Percentiles rank a stretch among this genome's conserved stretches.
Conservation (phyloP, 208 protist genomes). For the Trypanosoma rangeli region DNA sequence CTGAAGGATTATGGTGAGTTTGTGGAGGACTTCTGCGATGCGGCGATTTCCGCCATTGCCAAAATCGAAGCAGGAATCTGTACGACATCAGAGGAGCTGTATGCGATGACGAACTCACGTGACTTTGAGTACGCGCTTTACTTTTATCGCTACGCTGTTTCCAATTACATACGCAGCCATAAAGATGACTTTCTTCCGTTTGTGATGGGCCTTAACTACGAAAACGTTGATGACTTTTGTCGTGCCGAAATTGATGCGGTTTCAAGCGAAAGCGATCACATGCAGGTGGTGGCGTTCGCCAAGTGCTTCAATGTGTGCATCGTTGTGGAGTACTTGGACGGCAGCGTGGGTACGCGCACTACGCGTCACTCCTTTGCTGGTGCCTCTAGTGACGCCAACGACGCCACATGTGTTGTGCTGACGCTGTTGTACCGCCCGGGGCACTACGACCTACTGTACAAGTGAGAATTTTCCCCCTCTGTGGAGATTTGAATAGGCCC, state of each 20-base stretch:
- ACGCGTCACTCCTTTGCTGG: slow-evolving; percentile 31
- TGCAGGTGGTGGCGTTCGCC: slow-evolving; percentile 79
- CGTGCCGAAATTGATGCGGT: slow-evolving; percentile 73
- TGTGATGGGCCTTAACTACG: slow-evolving; percentile 65
- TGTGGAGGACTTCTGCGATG: slow-evolving; percentile 74
- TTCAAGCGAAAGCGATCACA: slow-evolving; percentile 75
- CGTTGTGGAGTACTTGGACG: slow-evolving; percentile 63
- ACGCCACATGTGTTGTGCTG: neutral
- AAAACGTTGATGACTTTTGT: slow-evolving; percentile 64
- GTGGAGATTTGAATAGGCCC: neutral
- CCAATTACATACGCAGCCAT: slow-evolving; percentile 62
- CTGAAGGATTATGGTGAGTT: slow-evolving; percentile 61
- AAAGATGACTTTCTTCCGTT: slow-evolving; percentile 71
- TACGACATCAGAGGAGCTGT: slow-evolving; percentile 22
- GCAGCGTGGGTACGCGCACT: slow-evolving; percentile 29
- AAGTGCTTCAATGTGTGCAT: slow-evolving; percentile 49
- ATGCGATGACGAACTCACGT: slow-evolving; percentile 31
- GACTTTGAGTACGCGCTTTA: slow-evolving; percentile 60
- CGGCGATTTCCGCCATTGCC: slow-evolving; percentile 33
- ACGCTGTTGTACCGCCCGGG: slow-evolving; percentile 74
- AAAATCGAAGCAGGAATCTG: slow-evolving; percentile 32
- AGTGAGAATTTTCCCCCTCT: slow-evolving; percentile 1
- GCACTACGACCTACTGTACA: slow-evolving; percentile 77
- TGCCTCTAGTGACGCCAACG: neutral
- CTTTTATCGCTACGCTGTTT: slow-evolving; percentile 73